Conservation (phyloP, 2,329 filamentous ascomycete genomes). For the Sarocladium strictum region DNA sequence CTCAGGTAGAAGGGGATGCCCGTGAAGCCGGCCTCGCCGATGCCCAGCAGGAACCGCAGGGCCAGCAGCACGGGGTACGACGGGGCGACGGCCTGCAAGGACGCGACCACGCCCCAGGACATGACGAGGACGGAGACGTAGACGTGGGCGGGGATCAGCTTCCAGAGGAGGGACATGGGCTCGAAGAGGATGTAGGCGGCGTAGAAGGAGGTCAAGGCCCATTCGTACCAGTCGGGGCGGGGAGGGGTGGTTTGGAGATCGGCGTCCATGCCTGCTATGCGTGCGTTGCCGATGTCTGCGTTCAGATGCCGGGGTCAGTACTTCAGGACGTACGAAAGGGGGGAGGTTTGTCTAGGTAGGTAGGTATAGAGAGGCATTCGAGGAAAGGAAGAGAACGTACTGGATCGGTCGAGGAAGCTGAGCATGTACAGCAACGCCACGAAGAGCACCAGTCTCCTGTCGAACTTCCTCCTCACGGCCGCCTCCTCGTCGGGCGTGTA, state of each 20-base stretch:
- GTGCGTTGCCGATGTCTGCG: slow-evolving; percentile 57
- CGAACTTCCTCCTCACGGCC: slow-evolving; percentile 67
- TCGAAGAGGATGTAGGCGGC: slow-evolving; percentile 58
- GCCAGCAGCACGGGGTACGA: slow-evolving; percentile 56
- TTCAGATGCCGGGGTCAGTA: no score
- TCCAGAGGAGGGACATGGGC: slow-evolving; percentile 60
- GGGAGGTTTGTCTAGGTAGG: no score
- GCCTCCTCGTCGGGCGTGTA: slow-evolving; percentile 65
- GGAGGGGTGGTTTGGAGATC: slow-evolving; percentile 49
- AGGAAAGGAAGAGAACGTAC: slow-evolving; percentile 38
- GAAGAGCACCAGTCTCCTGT: slow-evolving; percentile 71
- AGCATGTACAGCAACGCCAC: slow-evolving; percentile 78
- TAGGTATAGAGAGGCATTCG: not conserved
- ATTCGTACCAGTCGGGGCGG: slow-evolving; percentile 47
- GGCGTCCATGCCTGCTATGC: slow-evolving; percentile 56
- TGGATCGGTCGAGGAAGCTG: slow-evolving; percentile 80
- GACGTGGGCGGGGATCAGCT: slow-evolving; percentile 52
- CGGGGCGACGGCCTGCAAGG: slow-evolving; percentile 61
- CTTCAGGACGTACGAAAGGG: no score
- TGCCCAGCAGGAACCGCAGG: slow-evolving; percentile 51
- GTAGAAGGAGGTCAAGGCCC: slow-evolving; percentile 57
- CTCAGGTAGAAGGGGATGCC: slow-evolving; percentile 59
- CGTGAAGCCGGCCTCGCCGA: slow-evolving; percentile 60
- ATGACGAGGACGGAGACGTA: slow-evolving; percentile 59
- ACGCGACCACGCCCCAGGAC: slow-evolving; percentile 74